Conservation (phyloP, 2,329 filamentous ascomycete species). For the Aspergillus sp. region DNA sequence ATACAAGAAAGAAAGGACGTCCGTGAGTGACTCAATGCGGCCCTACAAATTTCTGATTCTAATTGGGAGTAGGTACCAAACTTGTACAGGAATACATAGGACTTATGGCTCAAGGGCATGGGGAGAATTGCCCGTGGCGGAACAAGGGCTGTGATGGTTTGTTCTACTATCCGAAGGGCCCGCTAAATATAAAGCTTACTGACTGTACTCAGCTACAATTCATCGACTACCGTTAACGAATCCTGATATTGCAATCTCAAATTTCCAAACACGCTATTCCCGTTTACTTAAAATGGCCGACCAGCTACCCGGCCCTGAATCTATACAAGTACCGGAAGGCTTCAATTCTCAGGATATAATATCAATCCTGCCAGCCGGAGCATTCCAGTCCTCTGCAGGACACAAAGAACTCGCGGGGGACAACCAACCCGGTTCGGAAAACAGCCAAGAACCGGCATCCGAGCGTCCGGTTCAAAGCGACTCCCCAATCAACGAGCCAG, state of each 20-base stretch:
- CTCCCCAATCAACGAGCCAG: constrained; percentile 55
- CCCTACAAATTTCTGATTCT: not conserved
- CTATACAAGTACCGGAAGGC: constrained; percentile 31
- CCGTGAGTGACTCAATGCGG: constrained; percentile 31
- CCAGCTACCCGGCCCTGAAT: constrained; percentile 34
- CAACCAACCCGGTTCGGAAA: constrained; percentile 10
- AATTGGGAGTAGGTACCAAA: constrained; percentile 51
- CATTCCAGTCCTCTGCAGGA: constrained; percentile 19
- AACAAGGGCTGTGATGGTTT: constrained; percentile 82
- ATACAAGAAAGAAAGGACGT: constrained; percentile 44
- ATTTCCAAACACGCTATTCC: constrained; percentile 64
- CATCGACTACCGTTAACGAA: constrained; percentile 67
- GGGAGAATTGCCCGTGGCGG: constrained; percentile 81
- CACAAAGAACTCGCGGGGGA: constrained; percentile 17
- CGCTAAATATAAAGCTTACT: constrained; percentile 61
- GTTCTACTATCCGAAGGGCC: constrained; percentile 8
- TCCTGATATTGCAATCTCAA: constrained; percentile 57
- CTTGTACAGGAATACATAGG: constrained; percentile 75
- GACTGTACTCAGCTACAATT: constrained; percentile 54
- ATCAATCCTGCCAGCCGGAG: constrained; percentile 28
- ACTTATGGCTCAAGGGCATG: constrained; percentile 72
- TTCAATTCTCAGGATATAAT: constrained; percentile 33
- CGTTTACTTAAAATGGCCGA: constrained; percentile 45
- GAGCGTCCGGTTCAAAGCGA: constrained; percentile 14
- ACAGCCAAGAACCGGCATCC: constrained; percentile 2